Conservation (phyloP, 2,329 filamentous ascomycete genomes). For the Colletotrichum falcatum region DNA sequence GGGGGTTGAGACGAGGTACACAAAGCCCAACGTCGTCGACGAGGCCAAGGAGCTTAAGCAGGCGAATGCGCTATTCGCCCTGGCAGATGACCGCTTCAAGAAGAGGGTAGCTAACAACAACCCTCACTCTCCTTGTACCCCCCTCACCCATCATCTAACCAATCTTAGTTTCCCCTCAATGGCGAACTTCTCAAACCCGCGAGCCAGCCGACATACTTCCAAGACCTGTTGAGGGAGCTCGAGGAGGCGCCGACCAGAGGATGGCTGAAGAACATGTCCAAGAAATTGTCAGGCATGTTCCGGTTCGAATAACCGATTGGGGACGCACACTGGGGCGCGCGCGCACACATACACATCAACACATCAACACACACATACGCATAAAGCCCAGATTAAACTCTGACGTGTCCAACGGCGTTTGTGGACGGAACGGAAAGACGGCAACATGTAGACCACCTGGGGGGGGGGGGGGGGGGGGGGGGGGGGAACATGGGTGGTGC, state of each 20-base stretch:
- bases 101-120: conserved; percentile 59
- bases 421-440: neutral
- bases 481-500: neutral
- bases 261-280: conserved; percentile 63
- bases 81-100: conserved; percentile 70
- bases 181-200: conserved; percentile 66
- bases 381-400: neutral
- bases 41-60: conserved; percentile 67
- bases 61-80: conserved; percentile 69
- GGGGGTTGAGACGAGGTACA: conserved; percentile 54
- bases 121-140: neutral
- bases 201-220: conserved; percentile 74
- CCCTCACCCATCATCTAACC: neutral
- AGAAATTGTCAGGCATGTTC: conserved; percentile 70
- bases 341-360: neutral
- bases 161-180: conserved; percentile 50
- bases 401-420: neutral
- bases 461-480: too few species aligned
- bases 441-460: neutral
- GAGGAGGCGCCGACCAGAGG: conserved; percentile 71
- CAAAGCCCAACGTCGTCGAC: conserved; percentile 43
- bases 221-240: conserved; percentile 70
- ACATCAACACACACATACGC: neutral
- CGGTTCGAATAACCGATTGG: conserved; percentile 60
- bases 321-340: conserved; percentile 1